Conservation (phyloP, 1,139 yeast species). For the Pneumocystis sp. region DNA sequence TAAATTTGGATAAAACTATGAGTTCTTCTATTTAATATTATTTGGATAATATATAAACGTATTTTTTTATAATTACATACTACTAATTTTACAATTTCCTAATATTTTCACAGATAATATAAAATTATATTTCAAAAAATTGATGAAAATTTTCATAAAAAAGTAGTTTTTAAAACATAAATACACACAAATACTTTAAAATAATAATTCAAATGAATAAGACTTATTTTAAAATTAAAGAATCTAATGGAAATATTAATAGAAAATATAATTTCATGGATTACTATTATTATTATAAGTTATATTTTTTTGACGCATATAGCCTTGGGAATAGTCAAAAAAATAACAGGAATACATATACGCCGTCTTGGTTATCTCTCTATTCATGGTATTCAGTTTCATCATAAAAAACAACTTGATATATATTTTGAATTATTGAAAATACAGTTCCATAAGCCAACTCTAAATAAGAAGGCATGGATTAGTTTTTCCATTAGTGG, state of each 20-base stretch:
- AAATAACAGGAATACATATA: constrained; percentile 30
- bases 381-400: constrained; percentile 24
- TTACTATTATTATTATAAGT: neutral
- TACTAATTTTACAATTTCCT: too few species aligned
- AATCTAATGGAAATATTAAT: neutral
- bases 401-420: constrained; percentile 24
- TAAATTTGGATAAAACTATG: too few species aligned
- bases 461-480: constrained; percentile 26
- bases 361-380: constrained; percentile 30
- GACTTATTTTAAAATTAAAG: neutral
- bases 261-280: neutral
- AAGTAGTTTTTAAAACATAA: neutral
- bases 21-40: too few species aligned
- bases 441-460: constrained; percentile 27
- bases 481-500: constrained; percentile 12
- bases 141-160: neutral
- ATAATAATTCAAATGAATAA: neutral
- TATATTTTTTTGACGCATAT: neutral
- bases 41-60: too few species aligned
- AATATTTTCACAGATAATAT: too few species aligned
- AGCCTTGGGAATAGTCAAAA: constrained; percentile 17
- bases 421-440: constrained; percentile 26
- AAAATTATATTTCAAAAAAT: too few species aligned
- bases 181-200: neutral
- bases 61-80: too few species aligned